These are phyloP conservation scores for Trichosporon sp. DNA, from an alignment of 1,284 basidiomycete species.

Conservation along the genomic window DNA sequence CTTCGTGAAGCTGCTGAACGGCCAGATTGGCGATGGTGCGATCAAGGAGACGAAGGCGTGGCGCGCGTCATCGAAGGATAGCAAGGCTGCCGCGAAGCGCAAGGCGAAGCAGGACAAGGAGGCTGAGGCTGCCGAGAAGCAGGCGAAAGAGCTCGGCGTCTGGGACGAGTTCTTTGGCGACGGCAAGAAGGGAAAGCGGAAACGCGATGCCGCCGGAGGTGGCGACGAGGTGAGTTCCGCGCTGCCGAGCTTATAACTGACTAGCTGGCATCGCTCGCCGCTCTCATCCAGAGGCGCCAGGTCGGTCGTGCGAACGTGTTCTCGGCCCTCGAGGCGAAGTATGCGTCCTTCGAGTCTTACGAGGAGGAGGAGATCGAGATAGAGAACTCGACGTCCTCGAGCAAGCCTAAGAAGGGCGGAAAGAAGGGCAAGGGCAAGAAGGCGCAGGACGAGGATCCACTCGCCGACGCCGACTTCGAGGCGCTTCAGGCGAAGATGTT, in stretches of 20 bases:
- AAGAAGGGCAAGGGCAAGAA: constrained; percentile 33
- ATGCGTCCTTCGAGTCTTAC: constrained; percentile 55
- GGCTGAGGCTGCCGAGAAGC: constrained; percentile 78
- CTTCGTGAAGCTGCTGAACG: constrained; percentile 71
- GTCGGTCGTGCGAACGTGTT: constrained; percentile 69
- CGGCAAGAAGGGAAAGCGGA: constrained; percentile 69
- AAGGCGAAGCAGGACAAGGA: constrained; percentile 75
- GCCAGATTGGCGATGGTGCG: constrained; percentile 65
- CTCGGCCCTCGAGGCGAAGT: constrained; percentile 79
- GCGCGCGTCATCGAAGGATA: constrained; percentile 68
- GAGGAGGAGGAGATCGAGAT: constrained; percentile 36
- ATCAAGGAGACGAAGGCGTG: constrained; percentile 67
- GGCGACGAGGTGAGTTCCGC: not conserved
- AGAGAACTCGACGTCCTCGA: constrained; percentile 22
- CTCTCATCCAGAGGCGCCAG: constrained; percentile 78
- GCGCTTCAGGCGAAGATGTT: constrained; percentile 52
- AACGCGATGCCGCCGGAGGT: constrained; percentile 60
- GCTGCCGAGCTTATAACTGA: not conserved
- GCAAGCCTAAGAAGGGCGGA: constrained; percentile 37
- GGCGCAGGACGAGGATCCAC: constrained; percentile 24
- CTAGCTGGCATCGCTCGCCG: constrained; percentile 67
- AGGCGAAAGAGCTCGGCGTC: constrained; percentile 84
- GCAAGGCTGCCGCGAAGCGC: constrained; percentile 72
- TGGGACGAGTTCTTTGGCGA: constrained; percentile 93
- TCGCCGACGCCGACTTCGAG: constrained; percentile 50